Conservation (phyloP, 208 protist genomes). For the Wallacemonas sp. region DNA sequence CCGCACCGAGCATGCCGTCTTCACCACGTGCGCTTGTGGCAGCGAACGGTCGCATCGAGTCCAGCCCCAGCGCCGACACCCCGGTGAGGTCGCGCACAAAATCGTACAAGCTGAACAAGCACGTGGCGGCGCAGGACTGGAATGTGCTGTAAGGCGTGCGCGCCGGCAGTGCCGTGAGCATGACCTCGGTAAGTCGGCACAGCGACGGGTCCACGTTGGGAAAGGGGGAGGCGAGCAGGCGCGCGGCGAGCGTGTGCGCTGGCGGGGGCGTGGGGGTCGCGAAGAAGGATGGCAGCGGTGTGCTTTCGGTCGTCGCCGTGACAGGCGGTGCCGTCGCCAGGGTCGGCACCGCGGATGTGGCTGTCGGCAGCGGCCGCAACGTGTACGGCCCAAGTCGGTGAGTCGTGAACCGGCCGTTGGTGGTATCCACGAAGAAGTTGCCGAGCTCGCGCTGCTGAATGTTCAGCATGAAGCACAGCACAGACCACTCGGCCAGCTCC, state of each 20-base stretch:
- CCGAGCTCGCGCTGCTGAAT: conserved; percentile 42
- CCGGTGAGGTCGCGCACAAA: conserved; percentile 67
- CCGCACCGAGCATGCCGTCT: not conserved
- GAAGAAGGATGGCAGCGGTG: not conserved
- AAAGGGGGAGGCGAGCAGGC: conserved; percentile 39
- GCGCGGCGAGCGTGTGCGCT: not conserved
- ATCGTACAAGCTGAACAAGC: conserved; percentile 48
- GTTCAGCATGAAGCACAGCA: conserved; percentile 78
- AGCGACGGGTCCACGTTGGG: conserved; percentile 65
- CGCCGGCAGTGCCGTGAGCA: conserved; percentile 47
- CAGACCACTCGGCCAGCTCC: conserved; percentile 84
- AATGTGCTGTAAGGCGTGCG: conserved; percentile 60
- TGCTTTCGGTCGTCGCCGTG: not conserved
- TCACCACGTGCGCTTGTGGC: not conserved
- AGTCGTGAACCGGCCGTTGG: conserved; percentile 66
- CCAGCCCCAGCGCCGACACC: conserved; percentile 65
- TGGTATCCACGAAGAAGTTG: conserved; percentile 72
- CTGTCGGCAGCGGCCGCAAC: conserved; percentile 26
- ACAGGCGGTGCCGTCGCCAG: not conserved
- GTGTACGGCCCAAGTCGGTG: conserved; percentile 63
- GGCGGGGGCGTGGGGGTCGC: no score
- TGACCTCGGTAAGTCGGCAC: conserved; percentile 66
- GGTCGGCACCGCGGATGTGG: not conserved
- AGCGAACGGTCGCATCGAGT: conserved; percentile 37
- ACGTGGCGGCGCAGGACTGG: conserved; percentile 41